These are phyloP conservation scores for Westerdykella ornata DNA, from an alignment of 2,329 filamentous ascomycete genomes.

Conservation along the genomic window DNA sequence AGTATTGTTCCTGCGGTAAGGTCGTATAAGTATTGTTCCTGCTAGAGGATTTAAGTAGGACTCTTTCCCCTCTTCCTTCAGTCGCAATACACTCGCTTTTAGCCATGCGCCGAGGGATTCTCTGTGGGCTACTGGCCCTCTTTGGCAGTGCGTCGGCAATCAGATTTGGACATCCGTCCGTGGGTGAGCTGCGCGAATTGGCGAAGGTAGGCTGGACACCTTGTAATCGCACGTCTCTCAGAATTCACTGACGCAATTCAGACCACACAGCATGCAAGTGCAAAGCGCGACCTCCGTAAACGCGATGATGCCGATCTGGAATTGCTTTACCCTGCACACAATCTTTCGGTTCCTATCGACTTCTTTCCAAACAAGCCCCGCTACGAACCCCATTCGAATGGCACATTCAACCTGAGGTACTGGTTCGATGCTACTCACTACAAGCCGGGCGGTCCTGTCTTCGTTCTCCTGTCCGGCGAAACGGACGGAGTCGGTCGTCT, in stretches of 20 bases:
- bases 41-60: neutral
- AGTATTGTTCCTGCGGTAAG: constrained; percentile 3
- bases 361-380: constrained; percentile 74
- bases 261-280: neutral
- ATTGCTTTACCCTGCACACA: constrained; percentile 44
- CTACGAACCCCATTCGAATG: constrained; percentile 70
- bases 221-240: neutral
- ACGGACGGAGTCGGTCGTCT: constrained; percentile 57
- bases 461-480: constrained; percentile 69
- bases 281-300: constrained; percentile 18
- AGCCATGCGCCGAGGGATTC: neutral
- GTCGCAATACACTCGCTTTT: no score
- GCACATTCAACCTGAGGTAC: constrained; percentile 64
- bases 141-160: neutral
- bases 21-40: neutral
- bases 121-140: neutral
- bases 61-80: no score
- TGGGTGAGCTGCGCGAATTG: constrained; percentile 9
- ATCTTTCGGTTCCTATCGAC: constrained; percentile 58
- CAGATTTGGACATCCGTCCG: neutral
- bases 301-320: constrained; percentile 31
- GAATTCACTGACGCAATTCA: neutral
- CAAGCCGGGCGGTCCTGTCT: constrained; percentile 69
- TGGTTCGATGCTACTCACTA: constrained; percentile 78
- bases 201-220: constrained; percentile 12